A percentile compares a stretch with the other conserved stretches of the same genome.
These are phyloP conservation scores for Keithomyces neogunnii DNA, from an alignment of 2,329 filamentous ascomycete genomes.

Conservation along the genomic window DNA sequence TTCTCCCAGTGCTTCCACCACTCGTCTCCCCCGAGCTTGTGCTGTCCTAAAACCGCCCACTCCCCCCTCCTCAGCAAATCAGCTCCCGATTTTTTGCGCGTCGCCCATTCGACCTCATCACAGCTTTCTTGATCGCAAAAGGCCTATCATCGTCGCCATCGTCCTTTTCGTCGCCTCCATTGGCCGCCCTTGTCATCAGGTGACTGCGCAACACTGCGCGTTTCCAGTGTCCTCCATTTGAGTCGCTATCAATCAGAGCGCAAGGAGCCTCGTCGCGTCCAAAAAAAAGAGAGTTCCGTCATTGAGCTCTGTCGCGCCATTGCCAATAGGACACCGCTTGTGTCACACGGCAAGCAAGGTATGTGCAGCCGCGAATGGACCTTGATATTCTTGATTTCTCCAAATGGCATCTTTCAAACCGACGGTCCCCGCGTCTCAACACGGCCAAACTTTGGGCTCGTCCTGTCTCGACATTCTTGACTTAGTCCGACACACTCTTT, in stretches of 20 bases:
- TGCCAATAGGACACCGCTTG: slow-evolving; percentile 2
- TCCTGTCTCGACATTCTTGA: too few species aligned
- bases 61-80: slow-evolving; percentile 36
- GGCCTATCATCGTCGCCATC: slow-evolving; percentile 45
- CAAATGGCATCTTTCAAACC: not conserved
- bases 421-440: too few species aligned
- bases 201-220: slow-evolving; percentile 30
- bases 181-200: slow-evolving; percentile 41
- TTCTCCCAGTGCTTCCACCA: not conserved
- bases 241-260: slow-evolving; percentile 15
- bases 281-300: not conserved
- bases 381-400: not conserved
- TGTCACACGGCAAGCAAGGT: slow-evolving; percentile 5
- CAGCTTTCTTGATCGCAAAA: slow-evolving; percentile 30
- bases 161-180: slow-evolving; percentile 33
- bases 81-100: slow-evolving; percentile 30
- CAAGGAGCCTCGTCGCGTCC: slow-evolving; percentile 11
- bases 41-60: slow-evolving; percentile 12
- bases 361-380: slow-evolving; percentile 1
- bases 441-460: too few species aligned
- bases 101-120: slow-evolving; percentile 24
- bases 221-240: slow-evolving; percentile 13
- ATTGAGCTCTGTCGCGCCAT: slow-evolving; percentile 11
- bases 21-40: slow-evolving; percentile 1
- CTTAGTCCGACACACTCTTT: too few species aligned